phyloP scores from a whole-genome alignment of 495 filamentous ascomycete species.

The Umbilicaria muhlenbergii region DNA sequence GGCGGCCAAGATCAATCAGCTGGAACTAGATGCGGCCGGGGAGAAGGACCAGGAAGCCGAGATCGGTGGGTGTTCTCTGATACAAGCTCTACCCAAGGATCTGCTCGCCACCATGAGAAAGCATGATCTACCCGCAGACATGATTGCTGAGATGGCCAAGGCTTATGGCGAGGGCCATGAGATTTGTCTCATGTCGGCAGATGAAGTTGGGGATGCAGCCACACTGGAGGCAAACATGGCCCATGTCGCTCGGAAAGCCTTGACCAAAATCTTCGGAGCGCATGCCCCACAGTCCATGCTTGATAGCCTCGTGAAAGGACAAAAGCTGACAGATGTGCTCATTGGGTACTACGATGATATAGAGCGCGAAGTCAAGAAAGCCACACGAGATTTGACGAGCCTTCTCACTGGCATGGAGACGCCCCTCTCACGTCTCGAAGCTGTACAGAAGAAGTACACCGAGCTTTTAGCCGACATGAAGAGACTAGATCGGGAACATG shows the following conservation, averaged over 20 bases:
- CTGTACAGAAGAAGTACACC: conserved; percentile 76
- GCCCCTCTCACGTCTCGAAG: conserved; percentile 60
- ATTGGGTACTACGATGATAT: conserved; percentile 12
- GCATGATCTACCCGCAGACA: conserved; percentile 14
- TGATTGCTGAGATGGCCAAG: conserved; percentile 14
- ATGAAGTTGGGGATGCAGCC: too few relatives aligned
- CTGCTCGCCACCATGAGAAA: conserved; percentile 13
- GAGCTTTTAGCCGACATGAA: conserved; percentile 91
- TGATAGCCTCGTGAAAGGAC: conserved; percentile 1
- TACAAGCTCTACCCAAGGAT: conserved; percentile 6
- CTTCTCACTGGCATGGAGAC: conserved; percentile 68
- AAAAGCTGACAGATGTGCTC: conserved; percentile 14
- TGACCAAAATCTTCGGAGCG: too few relatives aligned
- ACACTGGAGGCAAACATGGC: conserved; percentile 12
- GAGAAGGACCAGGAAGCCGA: conserved; percentile 93
- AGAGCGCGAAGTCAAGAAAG: conserved; percentile 83
- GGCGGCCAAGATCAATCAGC: conserved; percentile 83
- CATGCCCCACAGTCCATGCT: too few relatives aligned
- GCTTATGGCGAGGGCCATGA: conserved; percentile 10
- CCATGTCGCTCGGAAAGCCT: conserved; percentile 6
- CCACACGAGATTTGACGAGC: conserved; percentile 73
- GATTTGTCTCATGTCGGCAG: not conserved
- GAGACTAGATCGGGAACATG: conserved; percentile 77
- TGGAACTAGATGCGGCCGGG: conserved; percentile 80
- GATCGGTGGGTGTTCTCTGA: conserved; percentile 61